A percentile compares a stretch with the other conserved stretches of the same genome.
Evolutionary conservation across 192 early-diverging fungal species (phyloP).

Genomic region (Rhizophagus prolifer): DNA sequence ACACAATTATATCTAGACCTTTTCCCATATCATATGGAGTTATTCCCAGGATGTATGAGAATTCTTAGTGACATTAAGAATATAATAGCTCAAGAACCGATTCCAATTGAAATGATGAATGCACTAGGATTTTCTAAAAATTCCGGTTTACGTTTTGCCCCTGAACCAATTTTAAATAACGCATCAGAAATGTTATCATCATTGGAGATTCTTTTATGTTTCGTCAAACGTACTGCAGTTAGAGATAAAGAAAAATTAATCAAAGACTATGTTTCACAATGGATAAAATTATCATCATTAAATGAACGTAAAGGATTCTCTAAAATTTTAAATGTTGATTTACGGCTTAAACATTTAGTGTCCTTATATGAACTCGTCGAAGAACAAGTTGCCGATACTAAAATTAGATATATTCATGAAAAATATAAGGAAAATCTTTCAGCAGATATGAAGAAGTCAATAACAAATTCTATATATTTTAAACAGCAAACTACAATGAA

Average conservation of each 20-base stretch:
- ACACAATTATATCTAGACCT: not conserved
- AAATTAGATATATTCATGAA: slow-evolving; percentile 12
- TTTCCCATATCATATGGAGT: slow-evolving; percentile 24
- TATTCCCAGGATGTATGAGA: slow-evolving; percentile 10
- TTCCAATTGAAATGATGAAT: not conserved
- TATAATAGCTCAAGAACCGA: slow-evolving; percentile 21
- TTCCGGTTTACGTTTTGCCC: not conserved
- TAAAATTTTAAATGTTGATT: not conserved
- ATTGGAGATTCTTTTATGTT: slow-evolving; percentile 32
- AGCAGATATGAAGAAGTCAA: not conserved
- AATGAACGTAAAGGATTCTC: not conserved
- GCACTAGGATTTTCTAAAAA: not conserved
- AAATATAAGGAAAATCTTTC: slow-evolving; percentile 20
- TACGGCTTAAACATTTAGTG: slow-evolving; percentile 22
- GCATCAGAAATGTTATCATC: slow-evolving; percentile 20
- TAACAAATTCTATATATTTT: not conserved
- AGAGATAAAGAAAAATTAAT: slow-evolving; percentile 14
- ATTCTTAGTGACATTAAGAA: slow-evolving; percentile 28
- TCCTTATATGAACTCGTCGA: slow-evolving; percentile 30
- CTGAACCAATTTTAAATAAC: not conserved
- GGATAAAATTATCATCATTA: slow-evolving; percentile 24
- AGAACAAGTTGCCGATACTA: slow-evolving; percentile 16
- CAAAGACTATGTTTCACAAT: slow-evolving; percentile 24
- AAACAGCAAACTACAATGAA: not conserved
- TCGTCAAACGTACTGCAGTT: slow-evolving; percentile 18